Conservation (phyloP, 805 yeast species). For the Crinitomyces ghanaensis region DNA sequence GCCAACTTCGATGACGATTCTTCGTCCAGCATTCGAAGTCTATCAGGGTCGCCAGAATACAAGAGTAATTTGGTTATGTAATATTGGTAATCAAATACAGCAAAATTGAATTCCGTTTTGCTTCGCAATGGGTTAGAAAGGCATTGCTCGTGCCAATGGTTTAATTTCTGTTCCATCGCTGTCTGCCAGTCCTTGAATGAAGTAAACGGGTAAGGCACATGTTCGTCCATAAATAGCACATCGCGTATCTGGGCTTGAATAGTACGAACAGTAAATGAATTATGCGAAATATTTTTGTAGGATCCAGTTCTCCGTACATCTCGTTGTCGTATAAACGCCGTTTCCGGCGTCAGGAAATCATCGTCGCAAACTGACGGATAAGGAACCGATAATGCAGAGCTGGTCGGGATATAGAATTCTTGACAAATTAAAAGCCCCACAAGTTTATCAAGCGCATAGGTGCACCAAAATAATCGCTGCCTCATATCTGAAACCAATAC, state of each 20-base stretch:
- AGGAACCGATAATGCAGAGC: constrained; percentile 52
- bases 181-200: constrained; percentile 52
- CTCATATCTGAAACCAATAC: too few relatives aligned
- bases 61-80: constrained; percentile 61
- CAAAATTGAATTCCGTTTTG: constrained; percentile 65
- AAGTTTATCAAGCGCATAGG: constrained; percentile 76
- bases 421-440: constrained; percentile 77
- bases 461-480: constrained; percentile 78
- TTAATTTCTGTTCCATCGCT: constrained; percentile 40
- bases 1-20: constrained; percentile 43
- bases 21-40: constrained; percentile 33
- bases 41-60: constrained; percentile 73
- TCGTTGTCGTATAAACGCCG: constrained; percentile 7
- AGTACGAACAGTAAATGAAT: constrained; percentile 58
- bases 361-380: constrained; percentile 73
- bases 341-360: constrained; percentile 38
- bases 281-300: constrained; percentile 55
- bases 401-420: constrained; percentile 84
- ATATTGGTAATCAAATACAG: constrained; percentile 64
- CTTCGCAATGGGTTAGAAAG: constrained; percentile 47
- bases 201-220: constrained; percentile 52
- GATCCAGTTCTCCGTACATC: constrained; percentile 31
- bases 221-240: constrained; percentile 58
- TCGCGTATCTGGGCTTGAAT: constrained; percentile 71
- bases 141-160: constrained; percentile 47